Base-by-base conservation (phyloP, 2,329 filamentous ascomycete genomes). In the Penicillium olsonii region DNA sequence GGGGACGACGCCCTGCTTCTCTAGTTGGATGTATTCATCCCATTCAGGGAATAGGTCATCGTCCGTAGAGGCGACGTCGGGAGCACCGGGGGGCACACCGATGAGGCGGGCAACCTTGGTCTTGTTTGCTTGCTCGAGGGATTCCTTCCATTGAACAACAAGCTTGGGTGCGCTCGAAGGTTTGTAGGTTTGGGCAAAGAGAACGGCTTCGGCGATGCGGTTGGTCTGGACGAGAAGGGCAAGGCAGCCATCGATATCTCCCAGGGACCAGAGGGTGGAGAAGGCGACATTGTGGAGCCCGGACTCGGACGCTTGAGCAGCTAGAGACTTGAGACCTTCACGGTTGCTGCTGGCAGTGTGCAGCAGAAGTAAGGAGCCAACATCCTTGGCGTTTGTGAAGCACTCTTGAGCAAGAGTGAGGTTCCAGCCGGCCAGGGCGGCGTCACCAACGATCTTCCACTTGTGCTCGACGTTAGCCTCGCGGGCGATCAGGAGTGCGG, bases 361-460 rank as follows among this genome's bases (percentile, higher is more conserved):
- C 19, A 99, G 78, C 2, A 99, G 83, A 1, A 99, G 81, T 7
- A 97, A 75, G 1, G 90, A 95, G 34, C 92, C 92, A 2, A 96
- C 77, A 66, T 99, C 94, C 66, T 90, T 94, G 38, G 92, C 91
- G 50, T 94, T 85, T 15, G 84, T 84, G 70, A 97, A 99, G 75
- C 92, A 97, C 72, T 97, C 90, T 41, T 94, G 87, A 0, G 94
- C 94, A 2, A 97, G 83, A 5, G 82, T 79, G 27, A 99, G 81
- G 63, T 99, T 87, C 94, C 92, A 99, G 1, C 78, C 87, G 9
- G 84, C 76, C 34, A 99, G 81, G 1, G 94, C 94, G 1, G 92
- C 88, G 62, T 99, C 94, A 52, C 94, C 94, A 4, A 99, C 90
- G 3, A 85, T 92, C 81, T 97, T 97, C 94, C 94, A 99, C 75